Percentiles rank a stretch among this genome's conserved stretches.
phyloP scores from a whole-genome alignment of 148 eudicot genomes.

The Vaccinium darrowii region DNA sequence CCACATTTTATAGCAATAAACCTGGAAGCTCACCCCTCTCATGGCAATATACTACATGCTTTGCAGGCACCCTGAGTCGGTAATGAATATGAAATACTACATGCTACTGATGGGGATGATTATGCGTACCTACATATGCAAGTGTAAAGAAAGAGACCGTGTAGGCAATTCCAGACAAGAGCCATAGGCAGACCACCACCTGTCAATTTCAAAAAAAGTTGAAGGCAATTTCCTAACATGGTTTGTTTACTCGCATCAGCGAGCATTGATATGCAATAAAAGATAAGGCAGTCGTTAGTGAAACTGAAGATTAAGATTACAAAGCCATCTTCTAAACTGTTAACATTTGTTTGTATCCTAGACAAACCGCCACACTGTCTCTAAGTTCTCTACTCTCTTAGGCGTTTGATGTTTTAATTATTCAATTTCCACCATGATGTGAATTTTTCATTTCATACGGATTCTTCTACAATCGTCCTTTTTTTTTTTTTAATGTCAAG shows the following conservation, averaged over 20 bases:
- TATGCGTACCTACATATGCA: conserved; percentile 72
- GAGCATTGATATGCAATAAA: background rate
- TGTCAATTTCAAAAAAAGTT: conserved; percentile 17
- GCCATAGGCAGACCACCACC: conserved; percentile 88
- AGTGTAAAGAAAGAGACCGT: conserved; percentile 65
- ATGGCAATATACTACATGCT: background rate
- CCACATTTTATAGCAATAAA: background rate
- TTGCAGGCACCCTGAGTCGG: background rate
- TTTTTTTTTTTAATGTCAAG: background rate
- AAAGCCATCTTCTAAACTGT: background rate
- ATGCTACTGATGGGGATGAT: conserved; percentile 9
- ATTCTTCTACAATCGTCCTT: background rate
- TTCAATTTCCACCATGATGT: background rate
- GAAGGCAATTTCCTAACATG: background rate
- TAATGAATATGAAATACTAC: background rate
- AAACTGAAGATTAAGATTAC: background rate
- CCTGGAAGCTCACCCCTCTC: background rate
- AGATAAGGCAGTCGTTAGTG: background rate
- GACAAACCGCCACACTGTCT: background rate
- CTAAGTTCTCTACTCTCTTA: background rate
- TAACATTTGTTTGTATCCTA: background rate
- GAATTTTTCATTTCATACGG: background rate
- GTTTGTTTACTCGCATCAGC: background rate
- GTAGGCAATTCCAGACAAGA: conserved; percentile 81
- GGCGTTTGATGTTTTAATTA: background rate